Base-by-base conservation (phyloP, 805 yeast species). In the Allodekkera sacchari region DNA sequence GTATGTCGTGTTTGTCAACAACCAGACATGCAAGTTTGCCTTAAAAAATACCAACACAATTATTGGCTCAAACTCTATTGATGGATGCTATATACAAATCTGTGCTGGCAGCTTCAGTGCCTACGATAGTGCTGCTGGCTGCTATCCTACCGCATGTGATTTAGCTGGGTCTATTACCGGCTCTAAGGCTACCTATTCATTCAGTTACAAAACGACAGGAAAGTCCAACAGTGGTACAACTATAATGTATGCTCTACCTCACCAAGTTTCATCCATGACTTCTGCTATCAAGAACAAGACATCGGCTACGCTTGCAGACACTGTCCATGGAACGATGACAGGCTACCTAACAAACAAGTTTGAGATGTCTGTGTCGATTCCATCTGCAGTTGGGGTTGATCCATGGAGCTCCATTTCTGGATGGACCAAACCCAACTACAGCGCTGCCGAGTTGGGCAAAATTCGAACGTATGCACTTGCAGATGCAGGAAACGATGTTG, bases 121-220 rank as follows among this genome's bases (percentile, higher is more conserved):
- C 44, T 74, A 74, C 47, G 84, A 77, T 50, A 47, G 60, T 31
- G 73, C 82, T 18, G 85, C 88, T 27, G 89, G 89, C 34, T 61
- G 64, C 49, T 81, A 76, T 43, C 71, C 72, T 9, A 22, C 35
- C 6, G 33, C 33, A 11, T 50, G 47, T 16, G 41, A 63, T 0
- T 41, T 77, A 7, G 36, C 58, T 2, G 75, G 71, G 6, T 43
- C 58, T 10, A 62, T 65, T 4, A 48, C 55, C 27, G 67, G 58
- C 14, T 40, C 59, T 4, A 49, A 50, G 10, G 54, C 48, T 7
- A 59, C 55, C 2, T 74, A 73, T 45, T 39, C 63, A 4, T 60
- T 75, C 17, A 45, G 43, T 11, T 74, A 71, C 44, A 37, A 51
- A 6, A 55, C 63, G 12, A 40, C 52, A 2, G 83, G 83, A 3